phyloP scores from a whole-genome alignment of 768 basidiomycete species.

The Mrakia frigida region DNA sequence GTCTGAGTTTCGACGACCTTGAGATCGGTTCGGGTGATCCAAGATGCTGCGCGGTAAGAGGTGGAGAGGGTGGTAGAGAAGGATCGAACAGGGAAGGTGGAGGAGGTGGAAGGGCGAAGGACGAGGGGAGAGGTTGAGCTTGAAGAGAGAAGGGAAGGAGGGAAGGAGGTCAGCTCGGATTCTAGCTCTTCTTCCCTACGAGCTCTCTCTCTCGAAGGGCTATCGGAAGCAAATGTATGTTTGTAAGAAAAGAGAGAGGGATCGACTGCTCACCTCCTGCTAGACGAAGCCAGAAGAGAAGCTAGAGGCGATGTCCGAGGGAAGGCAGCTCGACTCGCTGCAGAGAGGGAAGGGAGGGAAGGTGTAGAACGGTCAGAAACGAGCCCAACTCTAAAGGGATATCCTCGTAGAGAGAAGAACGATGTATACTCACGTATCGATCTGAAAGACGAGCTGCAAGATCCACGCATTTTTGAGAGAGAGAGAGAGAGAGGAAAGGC shows the following conservation, averaged over 20 bases:
- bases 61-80: neutral
- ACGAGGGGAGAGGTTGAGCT: neutral
- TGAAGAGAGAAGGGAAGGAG: too few relatives aligned
- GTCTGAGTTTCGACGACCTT: neutral
- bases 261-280: neutral
- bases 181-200: too few relatives aligned
- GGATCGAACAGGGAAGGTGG: neutral
- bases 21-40: constrained; percentile 1
- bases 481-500: neutral
- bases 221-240: too few relatives aligned
- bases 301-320: neutral
- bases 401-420: neutral
- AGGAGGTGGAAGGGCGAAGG: neutral
- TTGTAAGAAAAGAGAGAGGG: too few relatives aligned
- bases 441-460: constrained; percentile 1
- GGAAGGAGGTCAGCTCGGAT: neutral
- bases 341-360: neutral
- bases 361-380: neutral
- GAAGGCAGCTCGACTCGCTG: constrained; percentile 4
- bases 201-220: neutral
- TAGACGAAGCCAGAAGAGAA: neutral
- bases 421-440: constrained; percentile 11
- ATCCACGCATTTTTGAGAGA: neutral
- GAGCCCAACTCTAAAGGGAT: too few relatives aligned
- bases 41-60: neutral